Conservation (phyloP, 768 basidiomycete genomes). For the Chalciporus sphaerocephalus region DNA sequence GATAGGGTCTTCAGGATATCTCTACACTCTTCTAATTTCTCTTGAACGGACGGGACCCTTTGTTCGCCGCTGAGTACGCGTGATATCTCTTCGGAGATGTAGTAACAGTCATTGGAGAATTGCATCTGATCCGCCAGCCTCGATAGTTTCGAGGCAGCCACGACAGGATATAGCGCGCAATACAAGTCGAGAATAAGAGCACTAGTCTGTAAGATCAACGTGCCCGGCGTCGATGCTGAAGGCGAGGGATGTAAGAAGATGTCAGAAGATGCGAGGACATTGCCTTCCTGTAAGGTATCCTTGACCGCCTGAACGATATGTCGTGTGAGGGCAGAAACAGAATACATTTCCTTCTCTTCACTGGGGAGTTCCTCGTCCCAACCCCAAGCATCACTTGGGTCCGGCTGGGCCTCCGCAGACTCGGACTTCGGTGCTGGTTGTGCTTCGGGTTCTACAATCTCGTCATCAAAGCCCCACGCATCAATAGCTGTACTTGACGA, state of each 20-base stretch:
- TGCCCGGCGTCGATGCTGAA: conserved; percentile 42
- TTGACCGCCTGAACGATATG: conserved; percentile 54
- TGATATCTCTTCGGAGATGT: conserved; percentile 51
- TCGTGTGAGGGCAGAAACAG: conserved; percentile 55
- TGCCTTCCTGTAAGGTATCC: conserved; percentile 63
- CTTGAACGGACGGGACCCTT: conserved; percentile 32
- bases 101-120: conserved; percentile 79
- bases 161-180: conserved; percentile 72
- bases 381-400: conserved; percentile 67
- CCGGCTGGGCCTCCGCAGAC: conserved; percentile 28
- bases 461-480: conserved; percentile 55
- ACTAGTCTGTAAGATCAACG: conserved; percentile 55
- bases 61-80: conserved; percentile 28
- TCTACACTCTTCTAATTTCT: conserved; percentile 49
- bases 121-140: conserved; percentile 58
- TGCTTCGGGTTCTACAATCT: conserved; percentile 27
- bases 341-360: conserved; percentile 48
- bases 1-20: conserved; percentile 51
- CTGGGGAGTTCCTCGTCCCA: conserved; percentile 52
- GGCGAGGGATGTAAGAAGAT: conserved; percentile 40
- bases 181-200: conserved; percentile 72
- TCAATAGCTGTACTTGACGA: conserved; percentile 23
- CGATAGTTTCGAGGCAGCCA: conserved; percentile 44
- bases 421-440: conserved; percentile 15
- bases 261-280: conserved; percentile 53